These are phyloP conservation scores for Sisymbrium irio DNA, from an alignment of 345 rosid species.

Conservation along the genomic window DNA sequence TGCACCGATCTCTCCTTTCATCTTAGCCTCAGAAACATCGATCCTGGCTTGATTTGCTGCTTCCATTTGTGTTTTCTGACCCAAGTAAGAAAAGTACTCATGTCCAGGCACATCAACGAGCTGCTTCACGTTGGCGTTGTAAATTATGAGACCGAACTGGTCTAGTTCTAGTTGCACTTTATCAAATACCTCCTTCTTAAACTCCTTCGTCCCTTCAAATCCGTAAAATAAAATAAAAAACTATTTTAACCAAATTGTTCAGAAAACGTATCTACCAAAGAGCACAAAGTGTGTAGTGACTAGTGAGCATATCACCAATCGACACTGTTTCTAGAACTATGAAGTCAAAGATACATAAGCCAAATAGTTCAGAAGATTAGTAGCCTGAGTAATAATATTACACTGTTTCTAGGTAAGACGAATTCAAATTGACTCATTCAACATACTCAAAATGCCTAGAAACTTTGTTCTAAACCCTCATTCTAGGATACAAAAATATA, in stretches of 20 bases:
- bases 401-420: too few species aligned
- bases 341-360: too few species aligned
- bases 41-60: conserved; percentile 76
- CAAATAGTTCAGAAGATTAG: too few species aligned
- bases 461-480: too few species aligned
- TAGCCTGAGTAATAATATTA: too few species aligned
- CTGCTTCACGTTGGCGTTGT: conserved; percentile 82
- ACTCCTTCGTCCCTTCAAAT: conserved; percentile 50
- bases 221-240: not conserved
- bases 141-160: conserved; percentile 70
- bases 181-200: conserved; percentile 70
- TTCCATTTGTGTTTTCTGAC: conserved; percentile 89
- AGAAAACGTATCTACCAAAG: too few species aligned
- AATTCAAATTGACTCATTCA: not conserved
- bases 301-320: too few species aligned
- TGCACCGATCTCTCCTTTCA: conserved; percentile 79
- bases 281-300: too few species aligned
- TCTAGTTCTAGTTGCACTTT: conserved; percentile 75
- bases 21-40: conserved; percentile 73
- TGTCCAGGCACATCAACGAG: conserved; percentile 83
- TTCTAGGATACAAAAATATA: too few species aligned
- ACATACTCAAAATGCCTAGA: not conserved
- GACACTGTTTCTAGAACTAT: too few species aligned
- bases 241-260: too few species aligned
- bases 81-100: conserved; percentile 80